These are phyloP conservation scores for Podaxis sp. DNA, from an alignment of 768 basidiomycete genomes.

Conservation along the genomic window DNA sequence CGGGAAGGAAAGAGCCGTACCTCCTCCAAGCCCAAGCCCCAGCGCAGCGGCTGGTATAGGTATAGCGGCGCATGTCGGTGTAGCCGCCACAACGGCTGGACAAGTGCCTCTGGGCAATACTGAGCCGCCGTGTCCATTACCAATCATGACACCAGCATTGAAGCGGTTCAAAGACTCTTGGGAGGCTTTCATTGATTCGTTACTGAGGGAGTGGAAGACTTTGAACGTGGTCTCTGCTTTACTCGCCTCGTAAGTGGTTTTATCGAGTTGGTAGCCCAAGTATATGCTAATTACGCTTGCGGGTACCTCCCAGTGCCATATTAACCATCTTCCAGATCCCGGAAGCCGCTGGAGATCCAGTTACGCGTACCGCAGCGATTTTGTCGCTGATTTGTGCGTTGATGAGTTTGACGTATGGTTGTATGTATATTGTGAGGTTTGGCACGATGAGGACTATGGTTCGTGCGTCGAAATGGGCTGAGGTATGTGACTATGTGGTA, in stretches of 20 bases:
- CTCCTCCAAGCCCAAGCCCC: background rate
- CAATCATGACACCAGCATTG: constrained; percentile 58
- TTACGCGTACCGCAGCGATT: constrained; percentile 58
- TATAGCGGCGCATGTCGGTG: background rate
- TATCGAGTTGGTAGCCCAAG: background rate
- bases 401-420: constrained; percentile 71
- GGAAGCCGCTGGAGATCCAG: constrained; percentile 49
- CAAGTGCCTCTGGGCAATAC: constrained; percentile 33
- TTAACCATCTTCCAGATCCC: constrained; percentile 63
- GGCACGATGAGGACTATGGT: constrained; percentile 70
- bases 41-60: background rate
- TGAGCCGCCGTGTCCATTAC: constrained; percentile 49
- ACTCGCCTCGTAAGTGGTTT: constrained; percentile 33
- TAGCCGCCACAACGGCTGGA: constrained; percentile 15
- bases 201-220: constrained; percentile 75
- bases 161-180: constrained; percentile 63
- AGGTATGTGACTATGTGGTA: constrained; percentile 33
- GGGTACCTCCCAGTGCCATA: constrained; percentile 45
- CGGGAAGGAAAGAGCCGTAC: background rate
- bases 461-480: constrained; percentile 68
- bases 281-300: background rate
- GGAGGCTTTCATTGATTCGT: constrained; percentile 68
- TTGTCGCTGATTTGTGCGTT: constrained; percentile 63
- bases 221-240: constrained; percentile 69
- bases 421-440: constrained; percentile 70